A percentile compares a stretch with the other conserved stretches of the same genome.
Conservation (phyloP, 768 basidiomycete species). For the Dioszegia aurantiaca region DNA sequence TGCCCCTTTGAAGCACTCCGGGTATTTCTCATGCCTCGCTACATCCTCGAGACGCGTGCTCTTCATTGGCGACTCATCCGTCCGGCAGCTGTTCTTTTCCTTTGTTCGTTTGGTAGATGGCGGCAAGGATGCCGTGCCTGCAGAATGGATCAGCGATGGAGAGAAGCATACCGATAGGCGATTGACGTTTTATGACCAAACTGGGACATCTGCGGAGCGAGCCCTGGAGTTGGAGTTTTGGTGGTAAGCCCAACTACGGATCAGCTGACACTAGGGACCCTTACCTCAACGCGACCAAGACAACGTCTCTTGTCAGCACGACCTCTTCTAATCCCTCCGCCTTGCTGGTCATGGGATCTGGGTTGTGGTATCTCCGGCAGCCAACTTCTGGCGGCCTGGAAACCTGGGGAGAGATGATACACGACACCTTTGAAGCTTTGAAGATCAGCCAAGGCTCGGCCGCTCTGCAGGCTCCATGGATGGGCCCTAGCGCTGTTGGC, state of each 20-base stretch:
- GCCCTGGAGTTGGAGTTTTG: slow-evolving; percentile 44
- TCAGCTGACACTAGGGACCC: slow-evolving; percentile 64
- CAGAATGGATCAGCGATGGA: slow-evolving; percentile 56
- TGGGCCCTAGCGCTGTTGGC: too few relatives aligned
- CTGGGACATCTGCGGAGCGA: slow-evolving; percentile 16
- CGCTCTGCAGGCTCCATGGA: slow-evolving; percentile 40
- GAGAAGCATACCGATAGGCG: slow-evolving; percentile 65
- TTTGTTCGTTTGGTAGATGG: slow-evolving; percentile 63
- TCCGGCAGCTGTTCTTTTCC: slow-evolving; percentile 74
- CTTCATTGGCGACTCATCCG: slow-evolving; percentile 83
- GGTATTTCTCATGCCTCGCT: slow-evolving; percentile 16
- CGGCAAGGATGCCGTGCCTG: slow-evolving; percentile 56
- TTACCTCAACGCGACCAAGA: slow-evolving; percentile 69
- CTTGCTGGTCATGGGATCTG: slow-evolving; percentile 76
- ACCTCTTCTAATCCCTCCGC: slow-evolving; percentile 55
- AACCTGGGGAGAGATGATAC: slow-evolving; percentile 73
- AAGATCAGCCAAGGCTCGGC: slow-evolving; percentile 41
- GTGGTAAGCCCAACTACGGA: slow-evolving; percentile 34
- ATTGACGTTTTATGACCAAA: slow-evolving; percentile 22
- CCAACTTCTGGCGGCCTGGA: slow-evolving; percentile 70
- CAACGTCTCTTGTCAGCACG: slow-evolving; percentile 56
- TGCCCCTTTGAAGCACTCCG: slow-evolving; percentile 49
- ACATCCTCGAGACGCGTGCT: slow-evolving; percentile 51
- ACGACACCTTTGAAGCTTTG: slow-evolving; percentile 60
- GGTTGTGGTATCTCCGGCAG: slow-evolving; percentile 85